Evolutionary conservation across 202 grass and related monocot species (phyloP).

Genomic region (Panicum virgatum): DNA sequence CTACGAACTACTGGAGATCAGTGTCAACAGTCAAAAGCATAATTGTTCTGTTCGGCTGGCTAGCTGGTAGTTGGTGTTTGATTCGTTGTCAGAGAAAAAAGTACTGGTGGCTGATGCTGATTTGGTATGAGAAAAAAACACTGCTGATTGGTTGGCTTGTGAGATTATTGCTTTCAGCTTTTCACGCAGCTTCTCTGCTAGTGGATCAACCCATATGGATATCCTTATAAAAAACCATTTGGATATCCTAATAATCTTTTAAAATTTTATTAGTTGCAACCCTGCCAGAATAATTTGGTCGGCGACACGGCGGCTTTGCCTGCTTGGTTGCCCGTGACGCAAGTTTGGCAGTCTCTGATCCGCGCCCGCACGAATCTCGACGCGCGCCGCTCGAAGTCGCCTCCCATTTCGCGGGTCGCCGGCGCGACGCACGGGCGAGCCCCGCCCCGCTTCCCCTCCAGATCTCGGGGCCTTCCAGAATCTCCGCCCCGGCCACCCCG

Average conservation of each 20-base stretch:
- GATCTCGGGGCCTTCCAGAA: constrained; percentile 19
- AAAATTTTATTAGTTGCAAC: too few species aligned
- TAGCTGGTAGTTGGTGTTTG: too few species aligned
- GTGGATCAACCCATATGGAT: too few species aligned
- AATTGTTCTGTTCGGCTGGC: background rate
- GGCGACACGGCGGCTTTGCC: background rate
- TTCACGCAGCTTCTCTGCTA: background rate
- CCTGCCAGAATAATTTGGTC: background rate
- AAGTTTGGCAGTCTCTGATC: background rate
- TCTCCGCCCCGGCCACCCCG: background rate
- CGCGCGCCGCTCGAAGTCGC: background rate
- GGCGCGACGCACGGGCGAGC: background rate
- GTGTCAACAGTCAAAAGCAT: background rate
- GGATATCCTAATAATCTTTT: too few species aligned
- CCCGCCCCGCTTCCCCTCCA: background rate
- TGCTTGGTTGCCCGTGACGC: background rate
- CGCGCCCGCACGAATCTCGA: constrained; percentile 4
- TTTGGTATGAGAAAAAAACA: too few species aligned
- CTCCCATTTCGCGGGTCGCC: constrained; percentile 38
- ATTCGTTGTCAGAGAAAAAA: too few species aligned
- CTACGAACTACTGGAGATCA: background rate
- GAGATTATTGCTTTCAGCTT: background rate
- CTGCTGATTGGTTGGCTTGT: too few species aligned
- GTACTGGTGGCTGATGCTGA: too few species aligned
- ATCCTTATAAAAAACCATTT: too few species aligned